Evolutionary conservation across 1,139 yeast genomes (phyloP), one percentile per base, ranked within the genome.

Genomic region (Magnusiomyces magnusii): DNA sequence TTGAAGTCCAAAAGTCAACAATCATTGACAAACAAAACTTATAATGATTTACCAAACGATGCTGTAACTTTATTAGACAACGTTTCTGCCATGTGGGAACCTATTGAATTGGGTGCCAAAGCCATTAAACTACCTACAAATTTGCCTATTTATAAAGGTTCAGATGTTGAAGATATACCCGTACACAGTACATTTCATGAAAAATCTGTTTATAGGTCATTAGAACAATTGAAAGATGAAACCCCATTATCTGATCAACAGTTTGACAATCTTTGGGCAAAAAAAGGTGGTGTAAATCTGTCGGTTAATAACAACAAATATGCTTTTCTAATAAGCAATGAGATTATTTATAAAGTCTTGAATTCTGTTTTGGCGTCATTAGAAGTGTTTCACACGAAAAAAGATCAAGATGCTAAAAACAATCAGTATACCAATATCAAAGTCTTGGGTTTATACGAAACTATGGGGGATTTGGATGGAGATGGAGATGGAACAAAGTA

Each of bases 171-270:
- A 9, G 19, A 3, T 39, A 17, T 3, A 9, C 3, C 44, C 19
- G 5, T 10, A 39, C 10, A 39, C 3, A 39, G 3, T n/a, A 39
- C 5, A 10, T 39, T 19, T 3, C 19, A 15, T 39, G 44, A 39
- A 39, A 10, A 10, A 19, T 17, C 44, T 3, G 3, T 17, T 10
- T 39, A 9, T 39, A 39, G 44, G 44, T 69, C 79, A 0, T 66
- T 81, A n/a, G 72, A 69, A 0, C 75, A 78, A 9, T 69, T 87
- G 17, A 63, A 75, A 3, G 71, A 71, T 3, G 72, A 76, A 56
- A 78, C 86, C 0, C 83, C 88, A 0, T 78, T 86, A 28, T 86
- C 95, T 0, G 71, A 68, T 1, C 63, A 58, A 1, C 87, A 87
- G 69, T 86, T 87, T 66, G 73, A 72, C 23, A 57, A 60, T 1